phyloP scores from a whole-genome alignment of 768 basidiomycete species.

The Tylopilus balloui region DNA sequence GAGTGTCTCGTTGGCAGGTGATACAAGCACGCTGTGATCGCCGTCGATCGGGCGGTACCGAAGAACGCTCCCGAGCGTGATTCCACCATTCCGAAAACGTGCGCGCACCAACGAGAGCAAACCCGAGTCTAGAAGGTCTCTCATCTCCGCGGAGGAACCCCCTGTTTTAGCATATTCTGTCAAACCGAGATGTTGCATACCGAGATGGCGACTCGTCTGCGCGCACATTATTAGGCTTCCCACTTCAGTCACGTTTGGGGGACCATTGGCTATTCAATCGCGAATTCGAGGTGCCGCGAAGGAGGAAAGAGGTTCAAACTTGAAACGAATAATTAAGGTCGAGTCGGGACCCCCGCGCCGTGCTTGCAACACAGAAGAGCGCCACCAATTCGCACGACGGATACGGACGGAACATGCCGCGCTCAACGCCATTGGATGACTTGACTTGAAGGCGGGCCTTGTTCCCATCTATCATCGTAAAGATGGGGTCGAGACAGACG shows the following conservation, averaged over 20 bases:
- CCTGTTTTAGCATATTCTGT: not conserved
- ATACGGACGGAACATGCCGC: no score
- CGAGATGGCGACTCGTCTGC: not conserved
- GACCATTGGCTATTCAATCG: not conserved
- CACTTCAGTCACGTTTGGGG: not conserved
- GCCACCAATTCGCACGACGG: no score
- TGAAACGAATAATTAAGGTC: not conserved
- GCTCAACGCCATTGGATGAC: no score
- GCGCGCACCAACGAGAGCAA: not conserved
- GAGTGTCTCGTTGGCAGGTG: not conserved
- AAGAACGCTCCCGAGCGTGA: not conserved
- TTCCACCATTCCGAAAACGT: not conserved
- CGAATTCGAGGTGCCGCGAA: not conserved
- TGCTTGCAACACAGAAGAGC: no score
- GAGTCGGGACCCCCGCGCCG: not conserved
- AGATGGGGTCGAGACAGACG: not conserved
- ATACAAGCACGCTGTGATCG: not conserved
- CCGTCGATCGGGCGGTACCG: not conserved
- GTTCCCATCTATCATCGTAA: no score
- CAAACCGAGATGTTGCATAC: not conserved
- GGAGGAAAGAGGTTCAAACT: not conserved
- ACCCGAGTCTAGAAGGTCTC: not conserved
- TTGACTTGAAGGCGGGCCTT: no score
- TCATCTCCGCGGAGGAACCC: not conserved
- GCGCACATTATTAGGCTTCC: not conserved